Evolutionary conservation across 176 grass and related monocot species (phyloP).

Genomic region (Zea luxurians): DNA sequence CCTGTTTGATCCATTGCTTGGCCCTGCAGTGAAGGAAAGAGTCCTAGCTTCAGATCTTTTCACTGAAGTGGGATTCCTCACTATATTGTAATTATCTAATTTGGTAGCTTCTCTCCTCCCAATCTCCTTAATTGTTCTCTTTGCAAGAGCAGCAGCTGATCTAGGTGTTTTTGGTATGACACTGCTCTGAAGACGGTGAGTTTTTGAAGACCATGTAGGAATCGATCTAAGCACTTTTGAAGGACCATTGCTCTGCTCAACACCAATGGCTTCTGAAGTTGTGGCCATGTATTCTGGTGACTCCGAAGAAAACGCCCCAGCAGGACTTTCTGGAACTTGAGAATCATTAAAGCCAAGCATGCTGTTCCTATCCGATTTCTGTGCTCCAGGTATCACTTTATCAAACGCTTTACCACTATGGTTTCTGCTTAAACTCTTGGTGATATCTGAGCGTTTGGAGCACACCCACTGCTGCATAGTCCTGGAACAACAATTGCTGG

Average conservation of each 20-base stretch:
- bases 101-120: slow-evolving; percentile 43
- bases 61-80: slow-evolving; percentile 17
- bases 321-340: slow-evolving; percentile 35
- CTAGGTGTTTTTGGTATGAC: slow-evolving; percentile 58
- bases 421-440: slow-evolving; percentile 54
- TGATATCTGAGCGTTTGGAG: slow-evolving; percentile 62
- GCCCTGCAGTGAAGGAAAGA: slow-evolving; percentile 36
- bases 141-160: slow-evolving; percentile 50
- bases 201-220: slow-evolving; percentile 44
- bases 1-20: slow-evolving; percentile 34
- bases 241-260: slow-evolving; percentile 38
- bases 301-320: slow-evolving; percentile 43
- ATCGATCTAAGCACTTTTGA: slow-evolving; percentile 37
- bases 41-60: slow-evolving; percentile 35
- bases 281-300: slow-evolving; percentile 45
- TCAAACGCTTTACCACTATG: slow-evolving; percentile 35
- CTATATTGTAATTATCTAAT: slow-evolving; percentile 45
- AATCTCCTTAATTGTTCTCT: slow-evolving; percentile 54
- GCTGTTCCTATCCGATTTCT: slow-evolving; percentile 37
- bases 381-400: slow-evolving; percentile 13
- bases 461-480: slow-evolving; percentile 60
- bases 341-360: slow-evolving; percentile 39
- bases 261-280: slow-evolving; percentile 37
- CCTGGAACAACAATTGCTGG: slow-evolving; percentile 33
- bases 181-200: slow-evolving; percentile 18